Conservation (phyloP, 2,329 filamentous ascomycete genomes). For the Phialophora macrospora region DNA sequence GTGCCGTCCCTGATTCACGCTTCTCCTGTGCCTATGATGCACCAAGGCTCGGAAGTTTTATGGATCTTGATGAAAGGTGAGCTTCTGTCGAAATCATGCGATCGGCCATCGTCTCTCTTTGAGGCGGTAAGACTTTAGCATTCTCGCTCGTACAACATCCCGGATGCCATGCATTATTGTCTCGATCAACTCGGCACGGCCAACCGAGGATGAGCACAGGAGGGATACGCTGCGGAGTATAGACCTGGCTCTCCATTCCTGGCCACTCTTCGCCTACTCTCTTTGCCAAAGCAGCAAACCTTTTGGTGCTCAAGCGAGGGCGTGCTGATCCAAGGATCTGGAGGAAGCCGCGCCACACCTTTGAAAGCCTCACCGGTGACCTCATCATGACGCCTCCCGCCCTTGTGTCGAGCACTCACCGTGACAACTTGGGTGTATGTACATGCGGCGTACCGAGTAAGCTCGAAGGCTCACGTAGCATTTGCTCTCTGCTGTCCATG, state of each 20-base stretch:
- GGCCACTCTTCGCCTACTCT: neutral
- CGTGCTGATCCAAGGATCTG: neutral
- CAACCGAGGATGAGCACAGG: neutral
- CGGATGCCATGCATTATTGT: neutral
- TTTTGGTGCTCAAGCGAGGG: neutral
- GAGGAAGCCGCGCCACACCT: neutral
- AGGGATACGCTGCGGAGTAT: neutral
- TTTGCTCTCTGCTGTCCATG: neutral
- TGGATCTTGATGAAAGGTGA: neutral
- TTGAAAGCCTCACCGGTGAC: neutral
- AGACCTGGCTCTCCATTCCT: neutral
- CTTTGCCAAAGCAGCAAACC: neutral
- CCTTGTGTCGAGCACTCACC: too few species aligned
- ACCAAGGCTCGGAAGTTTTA: neutral
- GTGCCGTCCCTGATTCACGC: neutral
- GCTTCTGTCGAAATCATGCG: neutral
- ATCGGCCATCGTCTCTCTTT: neutral
- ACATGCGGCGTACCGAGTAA: neutral
- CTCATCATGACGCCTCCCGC: neutral
- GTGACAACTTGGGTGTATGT: neutral
- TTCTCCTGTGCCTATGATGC: neutral
- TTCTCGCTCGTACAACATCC: neutral
- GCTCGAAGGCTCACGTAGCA: neutral
- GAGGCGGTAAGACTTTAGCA: neutral
- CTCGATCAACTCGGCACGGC: neutral